Evolutionary conservation across 2,329 filamentous ascomycete genomes (phyloP).

Genomic region (Venturia effusa): DNA sequence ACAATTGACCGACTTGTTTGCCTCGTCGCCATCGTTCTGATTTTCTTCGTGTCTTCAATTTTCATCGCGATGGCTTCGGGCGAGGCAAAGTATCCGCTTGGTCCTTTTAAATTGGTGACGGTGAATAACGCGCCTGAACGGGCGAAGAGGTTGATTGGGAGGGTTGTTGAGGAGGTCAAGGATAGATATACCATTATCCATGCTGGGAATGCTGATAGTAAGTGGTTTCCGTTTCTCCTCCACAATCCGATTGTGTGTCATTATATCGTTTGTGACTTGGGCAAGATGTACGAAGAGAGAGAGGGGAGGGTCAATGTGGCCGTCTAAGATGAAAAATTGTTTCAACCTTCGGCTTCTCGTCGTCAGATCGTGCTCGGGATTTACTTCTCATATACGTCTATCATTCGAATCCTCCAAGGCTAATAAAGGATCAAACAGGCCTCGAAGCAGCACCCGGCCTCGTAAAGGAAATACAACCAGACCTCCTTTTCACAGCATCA

Average conservation of each 20-base stretch:
- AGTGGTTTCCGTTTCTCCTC: slow-evolving; percentile 15
- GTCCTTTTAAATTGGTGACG: slow-evolving; percentile 44
- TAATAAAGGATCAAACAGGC: not conserved
- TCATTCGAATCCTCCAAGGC: not conserved
- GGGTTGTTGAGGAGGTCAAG: slow-evolving; percentile 49
- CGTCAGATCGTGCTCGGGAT: too few species aligned
- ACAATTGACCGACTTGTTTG: not conserved
- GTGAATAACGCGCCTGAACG: slow-evolving; percentile 59
- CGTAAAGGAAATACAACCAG: slow-evolving; percentile 9
- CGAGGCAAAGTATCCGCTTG: not conserved
- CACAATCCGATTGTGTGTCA: not conserved
- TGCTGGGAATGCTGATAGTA: slow-evolving; percentile 51
- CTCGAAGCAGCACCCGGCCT: not conserved
- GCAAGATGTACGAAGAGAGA: too few species aligned
- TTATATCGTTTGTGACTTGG: not conserved
- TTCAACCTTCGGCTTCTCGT: too few species aligned
- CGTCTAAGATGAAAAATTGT: too few species aligned
- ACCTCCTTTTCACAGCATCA: slow-evolving; percentile 35
- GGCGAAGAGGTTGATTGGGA: slow-evolving; percentile 51
- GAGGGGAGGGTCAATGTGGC: too few species aligned
- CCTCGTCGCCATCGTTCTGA: not conserved
- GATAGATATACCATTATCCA: slow-evolving; percentile 54
- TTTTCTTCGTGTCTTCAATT: not conserved
- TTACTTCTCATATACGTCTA: too few species aligned
- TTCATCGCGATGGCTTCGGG: not conserved